Conservation (phyloP, 1,284 basidiomycete species). For the Trametes sp. region DNA sequence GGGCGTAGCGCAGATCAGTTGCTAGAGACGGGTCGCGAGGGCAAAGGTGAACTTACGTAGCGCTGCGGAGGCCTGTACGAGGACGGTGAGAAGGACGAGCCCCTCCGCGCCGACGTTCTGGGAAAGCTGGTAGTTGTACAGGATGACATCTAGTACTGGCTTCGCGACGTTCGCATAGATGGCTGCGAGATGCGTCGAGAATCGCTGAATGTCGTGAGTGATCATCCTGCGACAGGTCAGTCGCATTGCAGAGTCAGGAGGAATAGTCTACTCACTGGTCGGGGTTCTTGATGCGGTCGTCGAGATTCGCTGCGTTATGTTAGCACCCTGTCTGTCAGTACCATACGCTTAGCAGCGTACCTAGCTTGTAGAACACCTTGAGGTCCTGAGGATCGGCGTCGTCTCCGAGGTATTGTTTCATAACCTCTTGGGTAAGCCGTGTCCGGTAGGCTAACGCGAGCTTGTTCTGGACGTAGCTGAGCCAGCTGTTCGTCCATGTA, state of each 20-base stretch:
- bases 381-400: constrained; percentile 65
- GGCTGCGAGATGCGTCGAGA: constrained; percentile 90
- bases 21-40: not conserved
- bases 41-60: constrained; percentile 68
- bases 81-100: constrained; percentile 82
- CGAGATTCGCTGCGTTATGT: constrained; percentile 75
- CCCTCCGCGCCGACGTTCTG: constrained; percentile 96
- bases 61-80: constrained; percentile 85
- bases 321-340: not conserved
- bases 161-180: constrained; percentile 96
- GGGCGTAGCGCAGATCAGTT: not conserved
- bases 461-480: constrained; percentile 94
- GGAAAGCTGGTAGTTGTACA: constrained; percentile 97
- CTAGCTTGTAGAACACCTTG: constrained; percentile 92
- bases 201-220: constrained; percentile 95
- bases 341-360: constrained; percentile 50
- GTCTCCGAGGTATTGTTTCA: constrained; percentile 87
- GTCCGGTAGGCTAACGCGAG: constrained; percentile 93
- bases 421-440: constrained; percentile 84
- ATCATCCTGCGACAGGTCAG: constrained; percentile 70
- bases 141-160: constrained; percentile 90
- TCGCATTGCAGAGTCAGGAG: constrained; percentile 2
- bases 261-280: constrained; percentile 74
- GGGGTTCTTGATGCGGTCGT: constrained; percentile 96
- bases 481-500: constrained; percentile 97